Conservation (phyloP, 805 yeast species). For the Barnettozyma pratensis region DNA sequence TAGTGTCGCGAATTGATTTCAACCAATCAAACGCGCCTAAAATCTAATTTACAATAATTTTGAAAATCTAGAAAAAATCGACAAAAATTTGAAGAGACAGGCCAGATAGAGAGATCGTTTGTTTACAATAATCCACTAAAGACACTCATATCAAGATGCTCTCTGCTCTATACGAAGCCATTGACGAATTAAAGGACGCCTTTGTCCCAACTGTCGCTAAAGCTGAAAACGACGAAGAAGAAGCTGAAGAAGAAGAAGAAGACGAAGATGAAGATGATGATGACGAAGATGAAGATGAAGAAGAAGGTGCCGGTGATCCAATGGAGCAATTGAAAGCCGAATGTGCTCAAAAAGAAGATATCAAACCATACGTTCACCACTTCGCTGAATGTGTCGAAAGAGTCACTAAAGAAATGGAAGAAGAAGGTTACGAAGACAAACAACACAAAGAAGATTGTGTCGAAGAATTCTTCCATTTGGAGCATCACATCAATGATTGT, state of each 20-base stretch:
- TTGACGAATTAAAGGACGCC: constrained; percentile 70
- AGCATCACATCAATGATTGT: constrained; percentile 89
- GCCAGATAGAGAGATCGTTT: too few species aligned
- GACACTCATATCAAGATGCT: constrained; percentile 25
- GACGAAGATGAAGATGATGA: constrained; percentile 45
- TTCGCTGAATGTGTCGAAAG: constrained; percentile 93
- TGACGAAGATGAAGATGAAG: constrained; percentile 64
- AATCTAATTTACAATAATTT: constrained; percentile 14
- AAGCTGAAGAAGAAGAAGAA: constrained; percentile 24
- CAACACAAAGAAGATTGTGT: constrained; percentile 94
- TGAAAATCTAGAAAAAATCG: constrained; percentile 1
- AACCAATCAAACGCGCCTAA: constrained; percentile 20
- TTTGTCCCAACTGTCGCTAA: constrained; percentile 73
- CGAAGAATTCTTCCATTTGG: constrained; percentile 96
- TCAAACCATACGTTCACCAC: constrained; percentile 78
- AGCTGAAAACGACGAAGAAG: constrained; percentile 53
- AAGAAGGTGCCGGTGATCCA: constrained; percentile 64
- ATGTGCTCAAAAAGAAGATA: constrained; percentile 61
- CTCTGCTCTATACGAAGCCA: constrained; percentile 32
- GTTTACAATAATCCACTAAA: too few species aligned
- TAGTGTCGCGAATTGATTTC: constrained; percentile 1
- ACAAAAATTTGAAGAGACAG: background rate
- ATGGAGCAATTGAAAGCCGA: constrained; percentile 60
- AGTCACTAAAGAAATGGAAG: constrained; percentile 83
- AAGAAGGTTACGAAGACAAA: constrained; percentile 73